These are phyloP conservation scores for Alternaria sp. DNA, from an alignment of 2,329 filamentous ascomycete genomes.

Conservation along the genomic window DNA sequence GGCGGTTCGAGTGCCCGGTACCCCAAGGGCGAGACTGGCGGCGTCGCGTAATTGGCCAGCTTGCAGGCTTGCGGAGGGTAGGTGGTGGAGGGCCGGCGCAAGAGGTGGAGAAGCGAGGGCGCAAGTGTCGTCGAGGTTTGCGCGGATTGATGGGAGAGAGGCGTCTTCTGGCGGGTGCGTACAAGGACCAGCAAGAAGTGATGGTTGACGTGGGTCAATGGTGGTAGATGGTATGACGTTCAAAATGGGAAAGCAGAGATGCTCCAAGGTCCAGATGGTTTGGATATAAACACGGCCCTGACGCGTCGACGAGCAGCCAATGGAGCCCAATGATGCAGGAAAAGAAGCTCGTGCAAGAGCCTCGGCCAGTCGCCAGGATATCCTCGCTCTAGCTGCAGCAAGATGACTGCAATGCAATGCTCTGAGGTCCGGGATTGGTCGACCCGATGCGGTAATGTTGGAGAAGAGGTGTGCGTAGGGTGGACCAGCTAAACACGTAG, in stretches of 20 bases:
- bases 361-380: slow-evolving; percentile 50
- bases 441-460: slow-evolving; percentile 51
- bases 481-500: slow-evolving; percentile 45
- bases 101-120: slow-evolving; percentile 18
- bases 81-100: slow-evolving; percentile 26
- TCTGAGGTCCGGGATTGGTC: slow-evolving; percentile 44
- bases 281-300: slow-evolving; percentile 51
- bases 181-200: slow-evolving; percentile 23
- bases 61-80: slow-evolving; percentile 58
- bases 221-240: slow-evolving; percentile 39
- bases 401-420: slow-evolving; percentile 38
- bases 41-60: slow-evolving; percentile 70
- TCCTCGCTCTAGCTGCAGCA: slow-evolving; percentile 49
- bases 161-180: slow-evolving; percentile 21
- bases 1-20: slow-evolving; percentile 67
- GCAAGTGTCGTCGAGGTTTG: slow-evolving; percentile 17
- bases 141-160: slow-evolving; percentile 20
- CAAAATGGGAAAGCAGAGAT: slow-evolving; percentile 38
- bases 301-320: slow-evolving; percentile 49
- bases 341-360: slow-evolving; percentile 48
- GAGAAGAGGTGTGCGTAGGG: slow-evolving; percentile 41
- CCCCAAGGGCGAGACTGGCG: slow-evolving; percentile 71
- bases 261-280: slow-evolving; percentile 42
- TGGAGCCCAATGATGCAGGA: slow-evolving; percentile 47
- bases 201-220: slow-evolving; percentile 18